These are phyloP conservation scores for Dryas alaskensis DNA, from an alignment of 306 rosid species.

Conservation along the genomic window DNA sequence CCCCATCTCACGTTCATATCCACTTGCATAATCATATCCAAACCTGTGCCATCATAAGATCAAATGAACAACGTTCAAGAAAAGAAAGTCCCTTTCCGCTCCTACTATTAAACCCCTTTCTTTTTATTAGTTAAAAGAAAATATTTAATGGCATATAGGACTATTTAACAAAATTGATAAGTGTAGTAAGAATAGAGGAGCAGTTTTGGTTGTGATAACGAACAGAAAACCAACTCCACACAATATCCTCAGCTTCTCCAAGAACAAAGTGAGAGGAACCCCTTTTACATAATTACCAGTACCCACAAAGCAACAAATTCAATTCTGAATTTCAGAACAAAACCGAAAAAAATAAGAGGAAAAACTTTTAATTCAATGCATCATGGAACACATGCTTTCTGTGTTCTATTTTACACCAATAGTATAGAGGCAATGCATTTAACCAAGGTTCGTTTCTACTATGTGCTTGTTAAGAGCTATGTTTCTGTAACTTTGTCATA, in stretches of 20 bases:
- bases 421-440: neutral
- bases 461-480: neutral
- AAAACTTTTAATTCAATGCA: neutral
- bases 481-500: neutral
- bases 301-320: neutral
- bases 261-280: neutral
- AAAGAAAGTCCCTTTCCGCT: neutral
- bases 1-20: conserved; percentile 78
- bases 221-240: neutral
- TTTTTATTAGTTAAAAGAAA: neutral
- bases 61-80: conserved; percentile 1
- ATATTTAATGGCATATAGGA: neutral
- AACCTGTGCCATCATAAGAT: conserved; percentile 40
- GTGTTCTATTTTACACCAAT: neutral
- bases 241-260: neutral
- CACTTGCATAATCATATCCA: conserved; percentile 80
- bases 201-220: neutral
- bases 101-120: neutral
- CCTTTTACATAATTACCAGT: neutral
- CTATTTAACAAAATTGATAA: neutral
- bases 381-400: neutral
- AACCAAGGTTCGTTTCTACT: neutral
- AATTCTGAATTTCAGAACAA: neutral
- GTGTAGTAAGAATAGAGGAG: neutral
- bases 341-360: too few relatives aligned